These are phyloP conservation scores for Nannochloris sp. DNA, from an alignment of 139 green algal genomes.

Conservation along the genomic window DNA sequence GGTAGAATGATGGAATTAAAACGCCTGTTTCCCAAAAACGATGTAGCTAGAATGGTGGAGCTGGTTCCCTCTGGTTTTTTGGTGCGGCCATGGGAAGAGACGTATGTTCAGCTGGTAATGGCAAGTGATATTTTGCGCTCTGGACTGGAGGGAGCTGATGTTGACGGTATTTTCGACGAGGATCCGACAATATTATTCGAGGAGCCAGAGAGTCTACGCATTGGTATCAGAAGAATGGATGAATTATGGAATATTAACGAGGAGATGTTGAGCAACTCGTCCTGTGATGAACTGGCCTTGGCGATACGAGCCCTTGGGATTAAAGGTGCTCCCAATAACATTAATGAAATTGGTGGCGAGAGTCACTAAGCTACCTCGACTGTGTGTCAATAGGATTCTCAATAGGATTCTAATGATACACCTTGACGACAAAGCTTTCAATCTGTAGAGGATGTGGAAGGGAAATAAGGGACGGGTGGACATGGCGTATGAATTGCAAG, in stretches of 20 bases:
- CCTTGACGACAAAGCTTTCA: background rate
- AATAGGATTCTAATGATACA: background rate
- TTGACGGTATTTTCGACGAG: conserved; percentile 23
- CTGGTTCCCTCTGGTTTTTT: conserved; percentile 18
- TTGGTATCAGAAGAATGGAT: conserved; percentile 14
- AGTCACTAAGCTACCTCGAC: too few species aligned
- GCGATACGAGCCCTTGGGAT: conserved; percentile 21
- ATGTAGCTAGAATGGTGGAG: conserved; percentile 30
- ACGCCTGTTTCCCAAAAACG: conserved; percentile 10
- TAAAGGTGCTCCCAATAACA: conserved; percentile 7
- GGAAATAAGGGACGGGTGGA: background rate
- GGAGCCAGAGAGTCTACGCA: conserved; percentile 3
- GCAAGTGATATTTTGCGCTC: conserved; percentile 5
- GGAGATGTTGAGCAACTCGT: conserved; percentile 14
- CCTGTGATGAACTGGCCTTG: conserved; percentile 16
- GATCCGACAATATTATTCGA: conserved; percentile 28
- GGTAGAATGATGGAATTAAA: conserved; percentile 25
- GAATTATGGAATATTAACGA: conserved; percentile 26
- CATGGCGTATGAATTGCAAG: background rate
- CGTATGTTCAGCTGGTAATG: background rate
- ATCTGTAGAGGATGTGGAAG: background rate
- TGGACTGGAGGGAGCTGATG: conserved; percentile 12
- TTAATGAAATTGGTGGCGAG: background rate
- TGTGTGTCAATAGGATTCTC: too few species aligned
- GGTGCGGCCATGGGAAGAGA: conserved; percentile 3